Conservation (phyloP, 257 asterid species). For the Knoxia roxburghii region DNA sequence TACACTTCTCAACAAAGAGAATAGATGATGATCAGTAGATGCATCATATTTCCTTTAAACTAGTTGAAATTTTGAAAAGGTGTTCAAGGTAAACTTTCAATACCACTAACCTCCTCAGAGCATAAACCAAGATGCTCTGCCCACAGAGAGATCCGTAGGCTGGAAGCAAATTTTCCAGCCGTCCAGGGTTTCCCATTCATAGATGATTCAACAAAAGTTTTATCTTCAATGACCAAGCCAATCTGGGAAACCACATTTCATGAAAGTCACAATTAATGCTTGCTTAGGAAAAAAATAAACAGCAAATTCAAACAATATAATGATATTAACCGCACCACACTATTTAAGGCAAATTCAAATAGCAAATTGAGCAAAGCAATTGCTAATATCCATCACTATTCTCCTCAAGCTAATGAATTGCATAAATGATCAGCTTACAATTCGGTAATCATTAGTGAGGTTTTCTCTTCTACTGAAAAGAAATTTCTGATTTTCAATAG, state of each 20-base stretch:
- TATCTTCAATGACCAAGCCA: slow-evolving; percentile 73
- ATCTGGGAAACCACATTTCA: slow-evolving; percentile 39
- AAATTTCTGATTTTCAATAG: not conserved
- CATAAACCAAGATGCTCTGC: slow-evolving; percentile 82
- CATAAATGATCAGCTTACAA: not conserved
- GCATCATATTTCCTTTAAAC: not conserved
- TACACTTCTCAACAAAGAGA: not conserved
- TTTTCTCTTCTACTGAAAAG: not conserved
- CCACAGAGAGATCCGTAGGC: slow-evolving; percentile 82
- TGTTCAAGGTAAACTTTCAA: not conserved
- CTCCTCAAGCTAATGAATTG: not conserved
- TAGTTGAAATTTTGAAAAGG: slow-evolving; percentile 4
- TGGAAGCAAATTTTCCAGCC: slow-evolving; percentile 76
- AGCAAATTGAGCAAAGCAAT: not conserved
- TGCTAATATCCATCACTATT: not conserved
- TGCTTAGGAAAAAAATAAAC: too few species aligned
- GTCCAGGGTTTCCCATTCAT: slow-evolving; percentile 81
- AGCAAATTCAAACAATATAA: too few species aligned
- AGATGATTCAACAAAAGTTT: slow-evolving; percentile 63
- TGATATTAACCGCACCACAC: not conserved
- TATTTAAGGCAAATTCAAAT: not conserved
- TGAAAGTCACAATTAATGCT: not conserved
- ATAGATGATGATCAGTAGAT: not conserved
- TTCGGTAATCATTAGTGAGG: not conserved
- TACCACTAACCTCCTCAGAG: slow-evolving; percentile 53